phyloP scores from a whole-genome alignment of 2,329 filamentous ascomycete genomes.

The Claviceps sp. region DNA sequence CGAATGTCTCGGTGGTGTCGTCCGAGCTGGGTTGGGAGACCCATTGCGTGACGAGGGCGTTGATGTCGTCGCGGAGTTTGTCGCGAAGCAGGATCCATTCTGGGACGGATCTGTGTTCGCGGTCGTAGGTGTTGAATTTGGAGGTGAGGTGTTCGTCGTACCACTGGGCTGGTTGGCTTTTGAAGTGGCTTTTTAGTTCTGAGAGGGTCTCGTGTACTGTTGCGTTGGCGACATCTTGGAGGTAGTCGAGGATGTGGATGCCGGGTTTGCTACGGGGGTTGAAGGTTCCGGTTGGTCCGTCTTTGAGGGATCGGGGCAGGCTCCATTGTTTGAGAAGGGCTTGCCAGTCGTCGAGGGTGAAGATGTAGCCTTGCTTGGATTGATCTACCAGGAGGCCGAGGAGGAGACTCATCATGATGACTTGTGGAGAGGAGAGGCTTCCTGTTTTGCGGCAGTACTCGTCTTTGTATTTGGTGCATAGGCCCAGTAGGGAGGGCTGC shows the following conservation, averaged over 20 bases:
- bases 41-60: conserved; percentile 20
- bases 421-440: conserved; percentile 30
- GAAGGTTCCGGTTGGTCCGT: not conserved
- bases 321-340: conserved; percentile 17
- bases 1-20: conserved; percentile 8
- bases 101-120: conserved; percentile 7
- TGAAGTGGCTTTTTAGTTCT: not conserved
- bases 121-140: not conserved
- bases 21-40: conserved; percentile 4
- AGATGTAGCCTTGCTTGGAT: conserved; percentile 39
- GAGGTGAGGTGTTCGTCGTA: not conserved
- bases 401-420: conserved; percentile 36
- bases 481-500: conserved; percentile 43
- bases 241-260: not conserved
- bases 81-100: conserved; percentile 14
- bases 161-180: not conserved
- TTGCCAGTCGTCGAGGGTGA: conserved; percentile 29
- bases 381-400: conserved; percentile 44
- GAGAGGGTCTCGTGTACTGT: not conserved
- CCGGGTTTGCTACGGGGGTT: not conserved
- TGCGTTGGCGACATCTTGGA: not conserved
- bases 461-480: conserved; percentile 52
- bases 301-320: conserved; percentile 6
- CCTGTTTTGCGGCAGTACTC: conserved; percentile 45
- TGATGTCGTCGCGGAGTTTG: conserved; percentile 16